Evolutionary conservation across 805 yeast species (phyloP).

Genomic region (Dipodascus albidus): DNA sequence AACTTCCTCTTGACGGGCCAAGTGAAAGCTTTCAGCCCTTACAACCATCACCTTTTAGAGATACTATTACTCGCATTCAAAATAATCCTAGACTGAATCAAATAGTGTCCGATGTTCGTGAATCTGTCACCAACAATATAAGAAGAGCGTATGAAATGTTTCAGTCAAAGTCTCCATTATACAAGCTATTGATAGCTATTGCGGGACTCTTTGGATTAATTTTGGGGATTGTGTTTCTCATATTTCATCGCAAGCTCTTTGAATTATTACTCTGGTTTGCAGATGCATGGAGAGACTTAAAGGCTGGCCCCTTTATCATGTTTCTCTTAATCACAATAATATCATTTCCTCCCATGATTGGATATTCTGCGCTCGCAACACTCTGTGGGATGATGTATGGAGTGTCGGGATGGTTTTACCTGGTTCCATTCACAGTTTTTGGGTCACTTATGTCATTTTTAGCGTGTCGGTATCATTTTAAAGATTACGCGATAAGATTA

Average conservation of each 20-base stretch:
- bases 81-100: background rate
- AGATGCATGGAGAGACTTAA: conserved; percentile 21
- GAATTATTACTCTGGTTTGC: conserved; percentile 22
- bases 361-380: conserved; percentile 60
- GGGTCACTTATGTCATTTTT: conserved; percentile 74
- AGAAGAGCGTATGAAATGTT: background rate
- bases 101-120: background rate
- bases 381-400: conserved; percentile 79
- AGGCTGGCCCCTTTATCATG: conserved; percentile 30
- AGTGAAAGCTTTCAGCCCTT: background rate
- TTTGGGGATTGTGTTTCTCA: conserved; percentile 16
- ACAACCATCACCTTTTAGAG: background rate
- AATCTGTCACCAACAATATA: background rate
- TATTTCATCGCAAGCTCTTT: conserved; percentile 26
- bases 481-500: conserved; percentile 45
- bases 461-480: conserved; percentile 48
- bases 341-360: conserved; percentile 85
- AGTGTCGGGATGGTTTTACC: conserved; percentile 65
- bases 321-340: conserved; percentile 45
- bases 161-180: conserved; percentile 1
- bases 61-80: background rate
- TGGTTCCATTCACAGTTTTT: conserved; percentile 53
- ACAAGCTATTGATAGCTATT: conserved; percentile 9
- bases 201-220: conserved; percentile 5
- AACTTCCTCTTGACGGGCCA: background rate